phyloP scores from a whole-genome alignment of 768 basidiomycete species.

The Lentinula aciculospora region DNA sequence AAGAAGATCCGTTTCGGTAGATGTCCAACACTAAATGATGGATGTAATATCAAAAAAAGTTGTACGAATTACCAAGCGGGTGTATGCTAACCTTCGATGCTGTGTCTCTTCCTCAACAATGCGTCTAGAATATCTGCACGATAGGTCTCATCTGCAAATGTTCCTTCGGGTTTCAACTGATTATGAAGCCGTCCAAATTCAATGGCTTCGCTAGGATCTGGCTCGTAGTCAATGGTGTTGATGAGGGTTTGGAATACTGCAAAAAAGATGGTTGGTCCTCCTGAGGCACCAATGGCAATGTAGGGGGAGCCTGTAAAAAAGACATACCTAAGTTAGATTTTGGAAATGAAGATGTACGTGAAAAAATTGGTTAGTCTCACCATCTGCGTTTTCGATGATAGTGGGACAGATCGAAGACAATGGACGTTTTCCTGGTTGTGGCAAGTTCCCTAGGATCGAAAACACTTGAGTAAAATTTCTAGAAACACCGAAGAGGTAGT shows the following conservation, averaged over 20 bases:
- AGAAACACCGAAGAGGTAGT: too few relatives aligned
- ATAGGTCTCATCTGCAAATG: conserved; percentile 59
- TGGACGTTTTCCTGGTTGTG: conserved; percentile 62
- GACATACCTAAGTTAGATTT: neutral
- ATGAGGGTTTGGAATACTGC: conserved; percentile 55
- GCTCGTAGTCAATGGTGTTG: conserved; percentile 50
- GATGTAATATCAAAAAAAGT: too few relatives aligned
- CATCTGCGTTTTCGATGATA: conserved; percentile 52
- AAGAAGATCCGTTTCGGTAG: too few relatives aligned
- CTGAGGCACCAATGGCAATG: conserved; percentile 55
- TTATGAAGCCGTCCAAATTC: conserved; percentile 83
- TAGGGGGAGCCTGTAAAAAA: conserved; percentile 29
- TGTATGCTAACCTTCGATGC: conserved; percentile 49
- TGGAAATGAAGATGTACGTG: too few relatives aligned
- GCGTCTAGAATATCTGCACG: conserved; percentile 49
- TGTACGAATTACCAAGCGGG: too few relatives aligned
- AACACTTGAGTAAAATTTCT: neutral
- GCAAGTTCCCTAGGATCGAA: conserved; percentile 51
- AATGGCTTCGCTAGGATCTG: conserved; percentile 70
- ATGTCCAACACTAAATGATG: too few relatives aligned
- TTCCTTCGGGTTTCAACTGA: conserved; percentile 65
- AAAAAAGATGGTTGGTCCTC: conserved; percentile 59
- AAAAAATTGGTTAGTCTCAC: conserved; percentile 15
- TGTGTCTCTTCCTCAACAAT: conserved; percentile 63
- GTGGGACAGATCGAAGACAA: conserved; percentile 59